Base-by-base conservation (phyloP, 768 basidiomycete species). In the Termitomyces bulborhizus region DNA sequence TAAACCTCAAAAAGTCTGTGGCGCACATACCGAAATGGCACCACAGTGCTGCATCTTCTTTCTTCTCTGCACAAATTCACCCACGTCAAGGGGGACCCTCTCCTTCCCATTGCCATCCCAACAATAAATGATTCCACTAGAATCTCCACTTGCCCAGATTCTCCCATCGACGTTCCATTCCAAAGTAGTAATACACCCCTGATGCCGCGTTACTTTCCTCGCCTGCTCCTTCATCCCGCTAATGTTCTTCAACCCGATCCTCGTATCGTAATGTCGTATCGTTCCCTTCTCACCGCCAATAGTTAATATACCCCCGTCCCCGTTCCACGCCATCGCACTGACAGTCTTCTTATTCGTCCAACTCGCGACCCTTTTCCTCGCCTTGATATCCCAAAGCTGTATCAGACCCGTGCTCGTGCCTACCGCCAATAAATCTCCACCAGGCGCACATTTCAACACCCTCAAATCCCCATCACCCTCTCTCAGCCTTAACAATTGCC, bases 131-230 rank as follows among this genome's bases (percentile, higher is more conserved):
- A 78, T 78, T 21, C 91, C 90, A 60, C 80, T 80, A 57, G 84
- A 83, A 46, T 90, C 91, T 0, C 88, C 91, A 61, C 84, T 87
- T 4, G 90, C 90, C 24, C 90, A 73, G 27, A 86, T 68, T 62
- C 80, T 77, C 0, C 85, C 84, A 55, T 88, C 82, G 4, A 71
- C 65, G 57, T 85, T 78, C 89, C 89, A 93, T 27, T 76, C 75
- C 34, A 91, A 68, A 41, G 80, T 78, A 36, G 82, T 81, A 44
- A 90, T 83, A 57, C 80, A 75, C 4, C 80, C 79, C 53, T 84
- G 81, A 66, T 93, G 90, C 1, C 88, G 78, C 9, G 79, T 78
- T 48, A 88, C 71, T 63, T 85, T 84, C 58, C 76, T 78, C 15
- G 81, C 79, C 62, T 85, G 83, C 64, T 90, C 88, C 64, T 77